Evolutionary conservation across 2,329 filamentous ascomycete genomes (phyloP), one percentile per base, ranked within the genome.

Genomic region (Aspergillus niger): DNA sequence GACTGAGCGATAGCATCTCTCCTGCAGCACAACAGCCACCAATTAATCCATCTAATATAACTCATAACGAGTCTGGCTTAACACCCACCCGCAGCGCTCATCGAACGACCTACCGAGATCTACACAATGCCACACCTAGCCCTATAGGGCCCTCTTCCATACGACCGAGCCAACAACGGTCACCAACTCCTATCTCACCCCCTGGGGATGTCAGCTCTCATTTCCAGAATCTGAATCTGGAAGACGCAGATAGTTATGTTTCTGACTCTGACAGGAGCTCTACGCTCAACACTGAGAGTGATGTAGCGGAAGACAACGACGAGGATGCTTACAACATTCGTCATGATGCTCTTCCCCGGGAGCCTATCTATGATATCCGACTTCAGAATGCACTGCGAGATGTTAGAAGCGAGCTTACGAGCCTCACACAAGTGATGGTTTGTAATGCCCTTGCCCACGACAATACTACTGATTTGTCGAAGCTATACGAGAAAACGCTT

Each of bases 341-440:
- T 5, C 22, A 43, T 6, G 65, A 67, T 28, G 24, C 38, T 43
- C 60, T 67, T 17, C 59, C 63, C 17, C 41, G 8, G 3, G 63
- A 61, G 11, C 65, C 41, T 13, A 65, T 67, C n/a, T 69, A 69
- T 41, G 54, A 67, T 26, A n/a, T 8, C 28, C 32, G 44, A 1
- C 54, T 67, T n/a, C 60, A 67, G 47, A 43, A 59, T 55, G 59
- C 44, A 17, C 24, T 67, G 48, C 50, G 58, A 20, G 20, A 48
- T 13, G 54, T 67, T 20, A 59, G 50, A 48, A 24, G 13, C 22
- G 36, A 55, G 15, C 47, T 67, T 1, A 36, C 55, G 17, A 24
- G 36, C 22, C 55, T 67, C 8, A 30, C 52, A 7, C 8, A 51
- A 5, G 15, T 15, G 2, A 62, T 67, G 57, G 11, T 43, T 8